Conservation (phyloP, 139 green algal species). For the Micromonas pusilla region DNA sequence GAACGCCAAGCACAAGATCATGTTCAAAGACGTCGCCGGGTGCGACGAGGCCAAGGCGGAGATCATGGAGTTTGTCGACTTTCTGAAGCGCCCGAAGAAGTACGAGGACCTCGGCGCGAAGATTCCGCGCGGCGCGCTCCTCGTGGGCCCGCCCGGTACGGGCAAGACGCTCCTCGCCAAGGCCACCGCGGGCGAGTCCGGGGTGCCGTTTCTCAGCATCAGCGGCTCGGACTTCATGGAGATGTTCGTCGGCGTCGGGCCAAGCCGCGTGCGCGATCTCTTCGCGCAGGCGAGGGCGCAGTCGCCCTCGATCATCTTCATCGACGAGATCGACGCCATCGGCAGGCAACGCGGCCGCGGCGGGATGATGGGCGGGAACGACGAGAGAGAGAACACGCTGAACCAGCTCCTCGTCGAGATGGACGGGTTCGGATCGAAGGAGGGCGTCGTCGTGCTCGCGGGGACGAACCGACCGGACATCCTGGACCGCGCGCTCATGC, state of each 20-base stretch:
- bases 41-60: slow-evolving; percentile 93
- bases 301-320: slow-evolving; percentile 91
- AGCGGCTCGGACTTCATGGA: slow-evolving; percentile 95
- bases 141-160: slow-evolving; percentile 75
- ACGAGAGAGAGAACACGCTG: slow-evolving; percentile 97
- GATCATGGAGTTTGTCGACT: slow-evolving; percentile 98
- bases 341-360: slow-evolving; percentile 73
- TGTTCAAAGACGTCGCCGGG: slow-evolving; percentile 90
- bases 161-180: slow-evolving; percentile 85
- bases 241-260: slow-evolving; percentile 91
- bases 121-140: slow-evolving; percentile 85
- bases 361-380: slow-evolving; percentile 87
- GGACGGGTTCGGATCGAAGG: slow-evolving; percentile 89
- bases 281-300: slow-evolving; percentile 71
- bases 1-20: slow-evolving; percentile 76
- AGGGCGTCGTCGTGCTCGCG: slow-evolving; percentile 90
- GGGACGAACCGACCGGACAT: slow-evolving; percentile 83
- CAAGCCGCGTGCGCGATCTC: slow-evolving; percentile 89
- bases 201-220: slow-evolving; percentile 86
- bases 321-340: slow-evolving; percentile 90
- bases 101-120: slow-evolving; percentile 57
- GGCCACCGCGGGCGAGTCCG: slow-evolving; percentile 81
- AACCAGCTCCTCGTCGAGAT: slow-evolving; percentile 99
- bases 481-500: slow-evolving; percentile 76
- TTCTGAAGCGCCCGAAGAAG: slow-evolving; percentile 46